These are phyloP conservation scores for Talaromyces sp. DNA, from an alignment of 2,329 filamentous ascomycete genomes.

Conservation along the genomic window DNA sequence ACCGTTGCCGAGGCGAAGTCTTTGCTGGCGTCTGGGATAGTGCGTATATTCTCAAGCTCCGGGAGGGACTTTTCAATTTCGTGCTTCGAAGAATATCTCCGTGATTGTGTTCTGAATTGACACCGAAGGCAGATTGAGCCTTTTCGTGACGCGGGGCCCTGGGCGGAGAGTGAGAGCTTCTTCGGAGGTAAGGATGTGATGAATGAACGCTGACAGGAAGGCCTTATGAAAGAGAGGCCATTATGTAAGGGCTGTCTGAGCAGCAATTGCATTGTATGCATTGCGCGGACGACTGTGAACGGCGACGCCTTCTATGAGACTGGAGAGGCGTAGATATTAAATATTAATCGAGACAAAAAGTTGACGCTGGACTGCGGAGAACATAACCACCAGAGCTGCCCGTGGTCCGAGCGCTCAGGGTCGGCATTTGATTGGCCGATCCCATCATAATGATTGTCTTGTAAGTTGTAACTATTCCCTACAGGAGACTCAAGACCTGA, in stretches of 20 bases:
- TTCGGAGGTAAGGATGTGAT: constrained; percentile 19
- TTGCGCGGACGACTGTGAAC: constrained; percentile 21
- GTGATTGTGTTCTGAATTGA: constrained; percentile 32
- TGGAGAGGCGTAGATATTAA: background rate
- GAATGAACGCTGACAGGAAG: constrained; percentile 22
- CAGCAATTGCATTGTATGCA: constrained; percentile 39
- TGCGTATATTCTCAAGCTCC: background rate
- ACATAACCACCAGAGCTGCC: background rate
- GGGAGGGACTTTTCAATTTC: constrained; percentile 14
- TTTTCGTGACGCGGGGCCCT: constrained; percentile 21
- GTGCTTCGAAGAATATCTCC: constrained; percentile 26
- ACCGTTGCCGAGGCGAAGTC: background rate
- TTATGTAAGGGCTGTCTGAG: constrained; percentile 35
- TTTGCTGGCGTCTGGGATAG: background rate
- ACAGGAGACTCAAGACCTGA: background rate
- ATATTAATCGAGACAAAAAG: background rate
- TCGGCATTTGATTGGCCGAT: background rate
- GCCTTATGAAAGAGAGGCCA: constrained; percentile 22
- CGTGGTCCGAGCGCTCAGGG: background rate
- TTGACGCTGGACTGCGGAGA: constrained; percentile 4
- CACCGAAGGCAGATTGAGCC: constrained; percentile 43
- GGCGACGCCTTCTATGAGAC: background rate
- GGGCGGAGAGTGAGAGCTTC: constrained; percentile 19
- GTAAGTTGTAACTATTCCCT: no score
- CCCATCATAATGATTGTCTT: no score